These are phyloP conservation scores for Lecanoromycetidae sp. DNA, from an alignment of 2,329 filamentous ascomycete species.

Conservation along the genomic window DNA sequence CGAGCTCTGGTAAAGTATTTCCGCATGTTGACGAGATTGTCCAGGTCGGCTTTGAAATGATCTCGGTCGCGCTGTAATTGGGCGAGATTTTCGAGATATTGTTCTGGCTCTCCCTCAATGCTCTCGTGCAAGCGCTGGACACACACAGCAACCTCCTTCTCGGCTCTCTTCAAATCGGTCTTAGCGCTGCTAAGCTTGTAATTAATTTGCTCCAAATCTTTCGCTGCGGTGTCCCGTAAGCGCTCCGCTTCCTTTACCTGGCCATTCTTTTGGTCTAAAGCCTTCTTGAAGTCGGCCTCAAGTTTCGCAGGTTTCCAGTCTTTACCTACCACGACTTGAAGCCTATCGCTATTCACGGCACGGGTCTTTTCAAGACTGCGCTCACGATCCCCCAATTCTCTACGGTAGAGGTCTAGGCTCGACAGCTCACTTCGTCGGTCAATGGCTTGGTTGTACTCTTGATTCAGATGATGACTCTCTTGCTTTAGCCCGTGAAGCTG, in stretches of 20 bases:
- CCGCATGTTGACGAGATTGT: slow-evolving; percentile 54
- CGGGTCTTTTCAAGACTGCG: slow-evolving; percentile 65
- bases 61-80: slow-evolving; percentile 42
- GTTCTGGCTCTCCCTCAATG: slow-evolving; percentile 39
- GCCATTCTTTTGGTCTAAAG: slow-evolving; percentile 45
- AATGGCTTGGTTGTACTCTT: slow-evolving; percentile 75
- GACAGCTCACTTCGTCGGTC: slow-evolving; percentile 71
- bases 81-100: slow-evolving; percentile 41
- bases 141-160: slow-evolving; percentile 49
- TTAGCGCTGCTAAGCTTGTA: slow-evolving; percentile 56
- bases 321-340: slow-evolving; percentile 51
- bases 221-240: slow-evolving; percentile 55
- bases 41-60: slow-evolving; percentile 49
- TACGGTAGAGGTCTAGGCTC: slow-evolving; percentile 69
- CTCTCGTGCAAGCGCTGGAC: slow-evolving; percentile 51
- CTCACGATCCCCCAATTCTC: slow-evolving; percentile 62
- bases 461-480: slow-evolving; percentile 57
- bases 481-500: slow-evolving; percentile 59
- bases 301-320: slow-evolving; percentile 60
- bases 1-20: slow-evolving; percentile 61
- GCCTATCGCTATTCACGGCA: slow-evolving; percentile 58
- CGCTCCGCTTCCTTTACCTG: slow-evolving; percentile 53
- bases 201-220: slow-evolving; percentile 65
- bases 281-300: slow-evolving; percentile 56
- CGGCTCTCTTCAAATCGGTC: slow-evolving; percentile 52